These are phyloP conservation scores for Yamadazyma buinensis DNA, from an alignment of 1,139 yeast genomes.

Conservation along the genomic window DNA sequence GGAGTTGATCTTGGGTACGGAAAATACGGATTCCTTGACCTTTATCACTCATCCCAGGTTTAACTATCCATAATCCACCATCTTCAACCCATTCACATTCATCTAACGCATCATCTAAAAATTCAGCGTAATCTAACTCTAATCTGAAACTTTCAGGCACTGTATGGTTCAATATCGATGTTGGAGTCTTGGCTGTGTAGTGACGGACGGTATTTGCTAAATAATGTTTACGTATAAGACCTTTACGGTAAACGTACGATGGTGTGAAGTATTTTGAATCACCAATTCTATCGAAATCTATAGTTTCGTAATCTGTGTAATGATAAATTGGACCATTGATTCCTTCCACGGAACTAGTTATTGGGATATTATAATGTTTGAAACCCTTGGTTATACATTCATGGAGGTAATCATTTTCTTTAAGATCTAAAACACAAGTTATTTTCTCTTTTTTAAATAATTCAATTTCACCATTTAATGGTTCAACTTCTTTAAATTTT, in stretches of 20 bases:
- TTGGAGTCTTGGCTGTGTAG: conserved; percentile 71
- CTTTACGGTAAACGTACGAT: conserved; percentile 82
- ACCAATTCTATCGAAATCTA: conserved; percentile 64
- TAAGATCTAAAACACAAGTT: conserved; percentile 29
- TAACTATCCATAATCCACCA: conserved; percentile 78
- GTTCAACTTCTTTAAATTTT: conserved; percentile 54
- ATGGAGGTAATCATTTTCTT: conserved; percentile 50
- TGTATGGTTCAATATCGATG: conserved; percentile 53
- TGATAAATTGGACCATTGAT: conserved; percentile 46
- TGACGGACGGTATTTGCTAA: conserved; percentile 75
- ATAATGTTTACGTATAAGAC: conserved; percentile 84
- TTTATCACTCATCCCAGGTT: conserved; percentile 95
- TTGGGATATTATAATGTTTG: conserved; percentile 19
- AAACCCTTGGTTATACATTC: conserved; percentile 50
- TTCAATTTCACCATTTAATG: conserved; percentile 54
- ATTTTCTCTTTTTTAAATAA: conserved; percentile 12
- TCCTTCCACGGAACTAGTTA: conserved; percentile 23
- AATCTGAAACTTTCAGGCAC: conserved; percentile 75
- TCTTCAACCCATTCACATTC: conserved; percentile 83
- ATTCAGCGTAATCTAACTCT: conserved; percentile 96
- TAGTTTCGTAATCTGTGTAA: conserved; percentile 86
- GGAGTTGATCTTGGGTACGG: conserved; percentile 72
- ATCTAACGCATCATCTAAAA: conserved; percentile 87
- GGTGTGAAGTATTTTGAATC: conserved; percentile 57
- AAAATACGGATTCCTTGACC: conserved; percentile 93